Evolutionary conservation across 2,329 filamentous ascomycete genomes (phyloP), one percentile per base, ranked within the genome.

Genomic region (Trichoderma sp.): DNA sequence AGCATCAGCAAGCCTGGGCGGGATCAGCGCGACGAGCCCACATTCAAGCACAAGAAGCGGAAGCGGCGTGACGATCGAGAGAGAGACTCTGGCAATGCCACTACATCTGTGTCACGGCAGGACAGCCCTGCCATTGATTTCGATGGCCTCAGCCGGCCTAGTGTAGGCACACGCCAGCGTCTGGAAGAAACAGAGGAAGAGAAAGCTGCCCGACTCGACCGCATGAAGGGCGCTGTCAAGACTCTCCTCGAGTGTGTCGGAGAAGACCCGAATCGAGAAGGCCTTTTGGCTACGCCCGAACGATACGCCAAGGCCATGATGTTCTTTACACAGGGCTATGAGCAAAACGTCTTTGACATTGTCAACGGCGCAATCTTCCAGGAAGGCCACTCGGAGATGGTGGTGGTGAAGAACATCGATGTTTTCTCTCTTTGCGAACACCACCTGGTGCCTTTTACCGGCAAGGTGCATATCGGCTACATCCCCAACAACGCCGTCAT

Each of bases 391-490:
- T 95, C 97, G 75, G 95, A 99, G 80, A 87, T 99, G 82, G 94
- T 99, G 34, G 97, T 98, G 74, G 93, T 99, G 68, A 97, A 97
- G 81, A 94, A 98, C 76, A 98, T 99, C 75, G 94, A 97, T 77
- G 88, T 98, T 13, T 97, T 93, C 79, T 94, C 91, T 71, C 84
- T 98, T 52, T 99, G 95, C 83, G 95, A 99, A 82, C 95, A 99
- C 78, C 95, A 99, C 77, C 86, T 99, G 77, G 94, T 99, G 8
- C 95, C 95, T 0, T 99, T 99, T 75, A 94, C 88, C 3, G 95
- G 95, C 74, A 98, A 97, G 92, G 98, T 99, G 92, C 95, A 99
- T 81, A 98, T 99, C 74, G 95, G 94, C 68, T 99, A 99, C 80
- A 98, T 99, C 71, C 95, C 95, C 34, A 89, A 90, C 75, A 88